Conservation (phyloP, 345 rosid genomes). For the Hibiscus trionum region DNA sequence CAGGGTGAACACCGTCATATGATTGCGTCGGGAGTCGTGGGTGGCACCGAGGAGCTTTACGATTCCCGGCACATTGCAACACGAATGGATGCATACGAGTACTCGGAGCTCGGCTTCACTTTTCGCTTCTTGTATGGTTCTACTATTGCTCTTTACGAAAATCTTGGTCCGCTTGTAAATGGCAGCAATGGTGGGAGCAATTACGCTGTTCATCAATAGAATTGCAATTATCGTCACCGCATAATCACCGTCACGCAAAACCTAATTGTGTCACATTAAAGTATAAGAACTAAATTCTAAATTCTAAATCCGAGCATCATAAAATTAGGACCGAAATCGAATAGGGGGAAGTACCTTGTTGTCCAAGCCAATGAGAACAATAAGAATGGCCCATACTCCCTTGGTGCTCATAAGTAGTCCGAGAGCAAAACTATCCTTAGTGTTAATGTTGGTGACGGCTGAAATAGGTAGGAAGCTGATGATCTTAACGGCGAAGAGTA, state of each 20-base stretch:
- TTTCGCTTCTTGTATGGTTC: conserved; percentile 55
- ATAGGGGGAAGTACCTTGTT: conserved; percentile 43
- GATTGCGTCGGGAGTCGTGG: conserved; percentile 51
- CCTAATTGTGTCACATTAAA: background rate
- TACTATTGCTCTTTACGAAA: conserved; percentile 36
- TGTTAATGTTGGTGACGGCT: conserved; percentile 45
- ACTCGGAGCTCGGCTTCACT: conserved; percentile 58
- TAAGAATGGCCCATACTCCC: conserved; percentile 82
- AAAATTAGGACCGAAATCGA: background rate
- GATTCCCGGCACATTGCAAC: conserved; percentile 69
- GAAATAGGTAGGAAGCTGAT: conserved; percentile 48
- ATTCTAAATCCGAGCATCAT: background rate
- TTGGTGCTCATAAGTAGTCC: conserved; percentile 88
- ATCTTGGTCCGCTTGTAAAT: conserved; percentile 55
- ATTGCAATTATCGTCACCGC: conserved; percentile 71
- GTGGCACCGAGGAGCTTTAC: conserved; percentile 82
- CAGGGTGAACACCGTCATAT: conserved; percentile 60
- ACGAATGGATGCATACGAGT: conserved; percentile 67
- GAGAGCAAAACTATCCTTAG: conserved; percentile 69
- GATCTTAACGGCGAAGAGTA: conserved; percentile 59
- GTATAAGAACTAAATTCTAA: background rate
- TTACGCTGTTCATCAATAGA: conserved; percentile 60
- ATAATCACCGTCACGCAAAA: conserved; percentile 61
- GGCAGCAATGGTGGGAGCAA: conserved; percentile 51
- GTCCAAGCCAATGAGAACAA: conserved; percentile 80